Evolutionary conservation across 768 basidiomycete genomes (phyloP).

Genomic region (Kwoniella botswanensis): DNA sequence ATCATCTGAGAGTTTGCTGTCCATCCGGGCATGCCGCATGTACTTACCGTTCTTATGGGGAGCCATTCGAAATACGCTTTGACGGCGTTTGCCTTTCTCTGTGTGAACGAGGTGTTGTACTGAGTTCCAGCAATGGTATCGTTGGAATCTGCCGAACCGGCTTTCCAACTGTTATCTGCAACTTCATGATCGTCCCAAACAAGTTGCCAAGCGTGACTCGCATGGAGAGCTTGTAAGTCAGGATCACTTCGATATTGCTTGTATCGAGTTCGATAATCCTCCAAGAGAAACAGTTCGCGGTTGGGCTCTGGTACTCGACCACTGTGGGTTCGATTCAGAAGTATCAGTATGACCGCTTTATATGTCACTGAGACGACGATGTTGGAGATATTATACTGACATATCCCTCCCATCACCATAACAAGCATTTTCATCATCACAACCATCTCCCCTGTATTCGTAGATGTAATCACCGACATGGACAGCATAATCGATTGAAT

Average conservation of each 20-base stretch:
- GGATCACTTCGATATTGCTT: slow-evolving; percentile 65
- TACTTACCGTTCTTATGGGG: slow-evolving; percentile 60
- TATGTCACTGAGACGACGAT: neutral
- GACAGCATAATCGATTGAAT: slow-evolving; percentile 64
- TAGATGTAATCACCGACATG: slow-evolving; percentile 66
- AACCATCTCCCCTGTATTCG: slow-evolving; percentile 43
- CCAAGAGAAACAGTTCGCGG: slow-evolving; percentile 66
- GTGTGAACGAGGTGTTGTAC: slow-evolving; percentile 67
- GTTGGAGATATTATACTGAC: slow-evolving; percentile 1
- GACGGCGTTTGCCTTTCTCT: slow-evolving; percentile 65
- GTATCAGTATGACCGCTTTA: neutral
- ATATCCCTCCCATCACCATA: slow-evolving; percentile 61
- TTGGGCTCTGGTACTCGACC: slow-evolving; percentile 63
- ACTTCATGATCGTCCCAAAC: slow-evolving; percentile 61
- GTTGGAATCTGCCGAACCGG: slow-evolving; percentile 66
- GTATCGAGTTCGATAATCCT: slow-evolving; percentile 57
- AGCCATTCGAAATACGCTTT: slow-evolving; percentile 60
- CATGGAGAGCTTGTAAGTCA: slow-evolving; percentile 63
- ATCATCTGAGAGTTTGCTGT: neutral
- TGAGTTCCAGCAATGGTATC: slow-evolving; percentile 64
- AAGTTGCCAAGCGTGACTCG: slow-evolving; percentile 65
- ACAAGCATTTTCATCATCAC: slow-evolving; percentile 30
- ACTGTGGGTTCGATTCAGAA: slow-evolving; percentile 2
- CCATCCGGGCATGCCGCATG: neutral
- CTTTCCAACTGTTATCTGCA: slow-evolving; percentile 67